phyloP scores from a whole-genome alignment of 1,284 basidiomycete species.

The Cryptococcus amylolentus region DNA sequence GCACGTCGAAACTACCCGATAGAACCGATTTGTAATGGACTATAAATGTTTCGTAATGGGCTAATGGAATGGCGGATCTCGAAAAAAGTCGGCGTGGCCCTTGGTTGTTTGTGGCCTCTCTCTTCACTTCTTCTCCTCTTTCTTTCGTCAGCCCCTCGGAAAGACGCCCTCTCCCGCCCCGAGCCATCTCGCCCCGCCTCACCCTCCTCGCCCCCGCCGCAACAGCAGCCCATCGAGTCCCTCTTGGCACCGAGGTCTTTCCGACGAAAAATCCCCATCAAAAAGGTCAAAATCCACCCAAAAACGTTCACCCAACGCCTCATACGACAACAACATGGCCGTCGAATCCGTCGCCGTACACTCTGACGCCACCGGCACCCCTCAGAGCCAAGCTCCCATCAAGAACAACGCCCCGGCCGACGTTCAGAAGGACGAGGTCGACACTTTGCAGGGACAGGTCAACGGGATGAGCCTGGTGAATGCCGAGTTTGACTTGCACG shows the following conservation, averaged over 20 bases:
- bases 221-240: background rate
- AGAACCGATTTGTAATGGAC: background rate
- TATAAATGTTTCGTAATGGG: background rate
- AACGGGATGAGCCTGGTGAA: background rate
- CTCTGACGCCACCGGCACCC: background rate
- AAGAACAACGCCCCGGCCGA: background rate
- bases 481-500: constrained; percentile 23
- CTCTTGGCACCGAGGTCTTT: background rate
- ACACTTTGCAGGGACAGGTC: constrained; percentile 4
- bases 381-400: background rate
- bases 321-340: constrained; percentile 8
- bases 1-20: constrained; percentile 6
- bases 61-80: background rate
- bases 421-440: background rate
- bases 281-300: constrained; percentile 1
- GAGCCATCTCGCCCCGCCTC: background rate
- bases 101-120: background rate
- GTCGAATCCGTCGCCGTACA: constrained; percentile 11
- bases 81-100: constrained; percentile 1
- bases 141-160: background rate
- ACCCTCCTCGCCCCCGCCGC: background rate
- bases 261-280: background rate
- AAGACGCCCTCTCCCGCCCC: background rate
- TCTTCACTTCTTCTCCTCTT: background rate
- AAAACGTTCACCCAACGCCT: background rate